Evolutionary conservation across 371 early-diverging fungal species (phyloP).

Genomic region (Apophysomyces ossiformis): DNA sequence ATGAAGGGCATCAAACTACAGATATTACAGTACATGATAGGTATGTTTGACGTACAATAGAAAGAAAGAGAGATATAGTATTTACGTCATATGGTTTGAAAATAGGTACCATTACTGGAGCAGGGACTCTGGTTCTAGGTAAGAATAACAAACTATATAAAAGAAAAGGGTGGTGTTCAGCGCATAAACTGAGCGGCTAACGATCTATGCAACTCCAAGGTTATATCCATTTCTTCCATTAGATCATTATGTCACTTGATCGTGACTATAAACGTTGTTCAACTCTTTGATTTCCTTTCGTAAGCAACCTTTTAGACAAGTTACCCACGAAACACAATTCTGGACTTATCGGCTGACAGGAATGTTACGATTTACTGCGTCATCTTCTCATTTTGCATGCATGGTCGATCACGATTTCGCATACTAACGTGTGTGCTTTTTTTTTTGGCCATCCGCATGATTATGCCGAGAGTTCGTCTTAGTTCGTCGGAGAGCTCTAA

Average conservation of each 20-base stretch:
- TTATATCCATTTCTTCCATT: slow-evolving; percentile 17
- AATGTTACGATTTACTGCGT: background rate
- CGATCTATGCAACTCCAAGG: background rate
- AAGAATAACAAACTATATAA: slow-evolving; percentile 18
- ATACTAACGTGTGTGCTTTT: background rate
- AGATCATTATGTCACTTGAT: slow-evolving; percentile 1
- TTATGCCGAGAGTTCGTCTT: background rate
- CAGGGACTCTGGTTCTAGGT: slow-evolving; percentile 79
- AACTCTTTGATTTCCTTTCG: background rate
- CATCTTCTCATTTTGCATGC: background rate
- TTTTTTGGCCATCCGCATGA: background rate
- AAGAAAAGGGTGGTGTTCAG: too few species aligned
- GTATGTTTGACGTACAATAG: slow-evolving; percentile 18
- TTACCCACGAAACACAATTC: background rate
- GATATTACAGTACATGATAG: slow-evolving; percentile 84
- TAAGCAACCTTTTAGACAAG: background rate
- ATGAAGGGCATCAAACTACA: slow-evolving; percentile 93
- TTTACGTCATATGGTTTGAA: background rate
- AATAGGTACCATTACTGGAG: slow-evolving; percentile 80
- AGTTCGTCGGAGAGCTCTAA: background rate
- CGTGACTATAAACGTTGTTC: background rate
- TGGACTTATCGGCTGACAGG: background rate
- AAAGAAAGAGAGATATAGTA: background rate
- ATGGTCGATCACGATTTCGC: background rate
- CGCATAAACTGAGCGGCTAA: background rate